Evolutionary conservation across 495 filamentous ascomycete genomes (phyloP).

Genomic region (Cenococcum geophilum): DNA sequence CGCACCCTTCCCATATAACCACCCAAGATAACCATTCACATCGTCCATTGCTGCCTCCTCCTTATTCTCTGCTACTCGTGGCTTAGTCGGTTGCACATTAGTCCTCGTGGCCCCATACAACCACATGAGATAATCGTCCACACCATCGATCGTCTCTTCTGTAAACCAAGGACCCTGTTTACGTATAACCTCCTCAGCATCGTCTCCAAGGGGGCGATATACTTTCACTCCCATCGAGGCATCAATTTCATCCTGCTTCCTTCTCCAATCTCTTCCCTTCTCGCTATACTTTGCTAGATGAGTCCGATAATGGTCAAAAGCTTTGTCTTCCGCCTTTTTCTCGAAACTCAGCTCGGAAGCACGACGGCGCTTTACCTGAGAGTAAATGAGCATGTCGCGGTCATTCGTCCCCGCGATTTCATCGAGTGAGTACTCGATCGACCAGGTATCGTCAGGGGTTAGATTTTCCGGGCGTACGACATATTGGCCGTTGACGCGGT

Average conservation of each 20-base stretch:
- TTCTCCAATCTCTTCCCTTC: conserved; percentile 46
- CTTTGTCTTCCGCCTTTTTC: conserved; percentile 34
- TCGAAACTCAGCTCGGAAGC: conserved; percentile 39
- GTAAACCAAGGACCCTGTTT: background rate
- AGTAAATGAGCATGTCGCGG: conserved; percentile 47
- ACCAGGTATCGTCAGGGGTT: conserved; percentile 54
- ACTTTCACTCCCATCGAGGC: conserved; percentile 25
- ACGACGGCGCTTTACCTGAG: conserved; percentile 47
- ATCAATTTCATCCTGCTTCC: conserved; percentile 47
- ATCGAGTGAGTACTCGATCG: conserved; percentile 65
- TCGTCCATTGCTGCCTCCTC: background rate
- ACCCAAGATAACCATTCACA: conserved; percentile 2
- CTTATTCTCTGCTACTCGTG: background rate
- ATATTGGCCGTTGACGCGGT: conserved; percentile 61
- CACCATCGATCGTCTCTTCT: background rate
- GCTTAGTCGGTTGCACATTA: too few species aligned
- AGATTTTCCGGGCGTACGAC: conserved; percentile 57
- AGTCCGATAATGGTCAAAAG: conserved; percentile 40
- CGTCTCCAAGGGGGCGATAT: conserved; percentile 21
- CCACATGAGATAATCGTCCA: background rate
- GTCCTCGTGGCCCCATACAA: too few species aligned
- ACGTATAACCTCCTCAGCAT: conserved; percentile 8
- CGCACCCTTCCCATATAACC: conserved; percentile 2
- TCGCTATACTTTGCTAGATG: conserved; percentile 42
- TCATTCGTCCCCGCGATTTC: conserved; percentile 43